Evolutionary conservation across 2,329 filamentous ascomycete genomes (phyloP).

Genomic region (Nemania sp.): DNA sequence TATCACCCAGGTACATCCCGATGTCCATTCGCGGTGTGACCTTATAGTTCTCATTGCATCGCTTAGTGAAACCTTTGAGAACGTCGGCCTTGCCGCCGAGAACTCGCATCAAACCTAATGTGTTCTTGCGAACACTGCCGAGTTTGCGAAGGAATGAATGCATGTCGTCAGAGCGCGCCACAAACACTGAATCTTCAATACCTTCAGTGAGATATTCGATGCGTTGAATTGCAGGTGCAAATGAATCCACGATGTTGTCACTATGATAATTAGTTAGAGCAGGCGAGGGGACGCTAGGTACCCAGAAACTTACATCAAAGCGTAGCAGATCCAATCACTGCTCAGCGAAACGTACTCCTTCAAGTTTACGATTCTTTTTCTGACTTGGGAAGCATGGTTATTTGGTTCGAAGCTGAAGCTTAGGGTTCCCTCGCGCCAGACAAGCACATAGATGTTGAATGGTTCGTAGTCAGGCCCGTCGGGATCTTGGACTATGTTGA

Average conservation of each 20-base stretch:
- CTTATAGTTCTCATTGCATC: conserved; percentile 96
- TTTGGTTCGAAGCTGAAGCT: conserved; percentile 94
- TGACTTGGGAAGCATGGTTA: conserved; percentile 83
- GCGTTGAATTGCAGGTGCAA: conserved; percentile 84
- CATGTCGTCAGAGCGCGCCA: conserved; percentile 88
- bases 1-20: conserved; percentile 93
- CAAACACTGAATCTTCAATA: conserved; percentile 95
- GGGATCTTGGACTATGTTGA: conserved; percentile 77
- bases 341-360: conserved; percentile 95
- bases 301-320: conserved; percentile 73
- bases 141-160: conserved; percentile 85
- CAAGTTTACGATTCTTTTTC: conserved; percentile 86
- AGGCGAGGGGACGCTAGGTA: neutral
- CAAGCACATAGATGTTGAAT: conserved; percentile 94
- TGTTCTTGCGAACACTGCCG: conserved; percentile 88
- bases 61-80: conserved; percentile 95
- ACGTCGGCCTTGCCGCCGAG: conserved; percentile 98
- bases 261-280: conserved; percentile 47
- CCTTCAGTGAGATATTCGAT: conserved; percentile 87
- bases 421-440: conserved; percentile 92
- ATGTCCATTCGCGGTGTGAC: conserved; percentile 96
- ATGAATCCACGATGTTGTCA: conserved; percentile 96
- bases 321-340: conserved; percentile 99
- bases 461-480: conserved; percentile 85
- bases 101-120: conserved; percentile 89